These are phyloP conservation scores for Rhizopus arrhizus DNA, from an alignment of 371 early-diverging fungal species.

Conservation along the genomic window DNA sequence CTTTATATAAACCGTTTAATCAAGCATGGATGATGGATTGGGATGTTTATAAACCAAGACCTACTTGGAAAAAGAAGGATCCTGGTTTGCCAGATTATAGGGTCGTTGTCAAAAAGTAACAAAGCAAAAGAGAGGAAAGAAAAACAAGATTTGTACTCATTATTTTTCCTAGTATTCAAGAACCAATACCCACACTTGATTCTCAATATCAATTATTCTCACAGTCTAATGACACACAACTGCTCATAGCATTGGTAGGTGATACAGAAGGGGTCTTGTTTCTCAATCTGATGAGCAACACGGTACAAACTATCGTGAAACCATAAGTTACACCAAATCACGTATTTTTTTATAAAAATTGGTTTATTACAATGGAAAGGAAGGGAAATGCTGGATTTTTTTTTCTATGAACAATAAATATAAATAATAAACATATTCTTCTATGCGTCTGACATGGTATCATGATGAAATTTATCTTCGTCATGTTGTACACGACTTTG, in stretches of 20 bases:
- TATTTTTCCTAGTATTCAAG: slow-evolving; percentile 6
- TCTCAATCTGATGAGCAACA: slow-evolving; percentile 20
- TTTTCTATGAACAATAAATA: slow-evolving; percentile 4
- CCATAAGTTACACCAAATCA: too few species aligned
- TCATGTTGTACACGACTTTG: slow-evolving; percentile 29
- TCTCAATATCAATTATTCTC: slow-evolving; percentile 15
- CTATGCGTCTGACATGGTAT: neutral
- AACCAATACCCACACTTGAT: slow-evolving; percentile 17
- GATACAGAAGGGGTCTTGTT: slow-evolving; percentile 39
- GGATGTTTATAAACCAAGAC: slow-evolving; percentile 57
- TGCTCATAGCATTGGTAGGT: slow-evolving; percentile 36
- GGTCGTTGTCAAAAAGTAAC: slow-evolving; percentile 39
- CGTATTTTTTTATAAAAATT: too few species aligned
- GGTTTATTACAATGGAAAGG: too few species aligned
- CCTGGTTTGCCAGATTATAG: slow-evolving; percentile 55
- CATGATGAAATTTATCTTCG: slow-evolving; percentile 29
- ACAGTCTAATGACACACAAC: neutral
- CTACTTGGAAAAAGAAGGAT: slow-evolving; percentile 55
- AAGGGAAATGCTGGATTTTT: too few species aligned
- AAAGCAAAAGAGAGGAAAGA: neutral
- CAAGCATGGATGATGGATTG: slow-evolving; percentile 32
- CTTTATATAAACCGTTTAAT: slow-evolving; percentile 28
- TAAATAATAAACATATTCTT: neutral
- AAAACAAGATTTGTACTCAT: neutral
- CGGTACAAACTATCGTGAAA: too few species aligned